Conservation (phyloP, 768 basidiomycete species). For the Amanita jacksonii region DNA sequence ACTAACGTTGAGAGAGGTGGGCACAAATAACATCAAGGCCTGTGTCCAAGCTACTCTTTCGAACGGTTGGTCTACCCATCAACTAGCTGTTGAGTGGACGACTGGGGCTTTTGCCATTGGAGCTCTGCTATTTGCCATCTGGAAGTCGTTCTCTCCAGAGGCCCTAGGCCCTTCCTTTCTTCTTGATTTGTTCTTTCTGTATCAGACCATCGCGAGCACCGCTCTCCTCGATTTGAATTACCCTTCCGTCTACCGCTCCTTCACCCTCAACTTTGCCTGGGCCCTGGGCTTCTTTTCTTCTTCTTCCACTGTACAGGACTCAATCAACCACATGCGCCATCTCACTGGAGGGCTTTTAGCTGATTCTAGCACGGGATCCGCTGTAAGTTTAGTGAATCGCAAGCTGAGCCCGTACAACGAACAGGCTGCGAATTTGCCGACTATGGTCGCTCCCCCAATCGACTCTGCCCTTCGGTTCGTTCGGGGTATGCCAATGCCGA, state of each 20-base stretch:
- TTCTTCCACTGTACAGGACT: constrained; percentile 56
- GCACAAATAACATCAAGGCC: constrained; percentile 66
- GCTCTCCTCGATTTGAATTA: constrained; percentile 82
- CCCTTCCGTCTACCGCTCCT: constrained; percentile 73
- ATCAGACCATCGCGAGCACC: constrained; percentile 76
- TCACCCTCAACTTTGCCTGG: constrained; percentile 85
- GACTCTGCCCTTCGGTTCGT: background rate
- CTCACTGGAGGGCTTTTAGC: constrained; percentile 71
- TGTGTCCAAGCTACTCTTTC: constrained; percentile 89
- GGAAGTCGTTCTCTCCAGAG: constrained; percentile 46
- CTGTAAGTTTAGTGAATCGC: constrained; percentile 72
- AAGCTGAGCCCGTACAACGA: constrained; percentile 72
- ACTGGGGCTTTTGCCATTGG: constrained; percentile 60
- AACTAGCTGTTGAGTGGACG: constrained; percentile 67
- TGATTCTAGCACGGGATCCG: constrained; percentile 47
- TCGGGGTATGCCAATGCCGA: background rate
- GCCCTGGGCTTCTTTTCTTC: constrained; percentile 64
- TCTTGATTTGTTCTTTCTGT: constrained; percentile 73
- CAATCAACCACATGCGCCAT: constrained; percentile 77
- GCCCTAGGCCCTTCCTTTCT: constrained; percentile 65
- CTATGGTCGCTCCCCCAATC: background rate
- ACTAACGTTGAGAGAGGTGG: constrained; percentile 58
- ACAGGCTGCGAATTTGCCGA: constrained; percentile 2
- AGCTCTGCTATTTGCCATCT: constrained; percentile 53
- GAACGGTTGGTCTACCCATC: constrained; percentile 81